Evolutionary conservation across 179 eudicot genomes (phyloP), one percentile per base, ranked within the genome.

Genomic region (Amaranthus tricolor): DNA sequence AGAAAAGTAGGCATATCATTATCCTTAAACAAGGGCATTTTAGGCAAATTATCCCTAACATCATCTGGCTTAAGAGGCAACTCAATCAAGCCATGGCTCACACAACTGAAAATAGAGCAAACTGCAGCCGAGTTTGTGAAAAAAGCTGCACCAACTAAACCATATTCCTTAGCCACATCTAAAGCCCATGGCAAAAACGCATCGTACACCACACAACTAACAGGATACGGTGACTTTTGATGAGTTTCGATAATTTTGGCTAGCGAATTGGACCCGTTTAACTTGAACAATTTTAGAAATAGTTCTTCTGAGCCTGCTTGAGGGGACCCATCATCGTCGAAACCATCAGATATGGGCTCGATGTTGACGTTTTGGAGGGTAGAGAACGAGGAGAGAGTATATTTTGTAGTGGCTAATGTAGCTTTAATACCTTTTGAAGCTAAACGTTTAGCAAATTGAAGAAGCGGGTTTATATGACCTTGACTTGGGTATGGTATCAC

Each of bases 161-260:
- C 94, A 44, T 80, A 45, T 6, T 77, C 63, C 48, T 79, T 83
- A 6, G 86, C 89, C 66, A 89, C 94, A n/a, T 79, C 89, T 43
- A 85, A 65, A 6, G 74, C 88, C 94, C 94, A 89, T 0, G 87
- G 80, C 47, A 89, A 50, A 68, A 89, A 79, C 48, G 94, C 77
- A 19, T 89, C 91, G 68, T 89, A 89, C 0, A 88, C 68, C 0
- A 89, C 74, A 48, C 91, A 86, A 17, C 76, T 82, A 6, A 88
- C 74, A 0, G 88, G 89, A 24, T 5, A 59, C 31, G 63, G 53
- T 0, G 85, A 11, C 61, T 54, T 59, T 48, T 49, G 47, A 65
- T 77, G 74, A 15, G 49, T 57, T 9, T 72, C 68, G 7, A 89
- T 78, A 20, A 89, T 58, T 6, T 66, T 48, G 14, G 68, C 51